Percentiles rank a stretch among this genome's conserved stretches.
Conservation (phyloP, 2,329 filamentous ascomycete genomes). For the Sclerotinia nivalis region DNA sequence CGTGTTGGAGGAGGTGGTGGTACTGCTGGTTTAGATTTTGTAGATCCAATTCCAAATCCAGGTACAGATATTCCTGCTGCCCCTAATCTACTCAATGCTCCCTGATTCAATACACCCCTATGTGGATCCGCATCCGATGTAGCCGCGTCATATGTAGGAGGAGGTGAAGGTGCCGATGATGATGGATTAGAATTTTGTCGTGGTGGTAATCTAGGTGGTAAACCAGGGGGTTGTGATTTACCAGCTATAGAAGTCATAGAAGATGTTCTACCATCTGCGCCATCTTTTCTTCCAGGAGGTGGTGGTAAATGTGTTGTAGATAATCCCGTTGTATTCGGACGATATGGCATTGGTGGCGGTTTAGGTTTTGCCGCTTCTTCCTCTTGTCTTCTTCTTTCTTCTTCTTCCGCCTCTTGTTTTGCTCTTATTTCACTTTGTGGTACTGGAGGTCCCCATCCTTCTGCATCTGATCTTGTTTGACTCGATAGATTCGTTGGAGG, state of each 20-base stretch:
- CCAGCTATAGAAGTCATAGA: conserved; percentile 26
- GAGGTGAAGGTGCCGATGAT: conserved; percentile 45
- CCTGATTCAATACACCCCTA: conserved; percentile 42
- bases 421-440: conserved; percentile 42
- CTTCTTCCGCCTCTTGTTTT: conserved; percentile 40
- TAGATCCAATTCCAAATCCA: conserved; percentile 59
- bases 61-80: conserved; percentile 66
- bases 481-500: conserved; percentile 23
- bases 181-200: conserved; percentile 44
- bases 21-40: conserved; percentile 41
- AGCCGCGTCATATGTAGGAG: conserved; percentile 41
- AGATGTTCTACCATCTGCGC: conserved; percentile 36
- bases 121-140: conserved; percentile 38
- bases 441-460: conserved; percentile 49
- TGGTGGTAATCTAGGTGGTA: conserved; percentile 63
- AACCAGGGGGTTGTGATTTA: conserved; percentile 39
- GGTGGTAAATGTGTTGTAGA: conserved; percentile 59
- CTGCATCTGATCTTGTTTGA: conserved; percentile 37
- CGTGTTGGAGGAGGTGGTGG: conserved; percentile 32
- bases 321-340: conserved; percentile 61
- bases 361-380: conserved; percentile 36
- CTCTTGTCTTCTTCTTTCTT: conserved; percentile 34
- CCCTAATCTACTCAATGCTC: conserved; percentile 56
- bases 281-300: conserved; percentile 53
- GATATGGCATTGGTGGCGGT: conserved; percentile 59